phyloP scores from a whole-genome alignment of 1,284 basidiomycete species.

The Tremellales sp. region DNA sequence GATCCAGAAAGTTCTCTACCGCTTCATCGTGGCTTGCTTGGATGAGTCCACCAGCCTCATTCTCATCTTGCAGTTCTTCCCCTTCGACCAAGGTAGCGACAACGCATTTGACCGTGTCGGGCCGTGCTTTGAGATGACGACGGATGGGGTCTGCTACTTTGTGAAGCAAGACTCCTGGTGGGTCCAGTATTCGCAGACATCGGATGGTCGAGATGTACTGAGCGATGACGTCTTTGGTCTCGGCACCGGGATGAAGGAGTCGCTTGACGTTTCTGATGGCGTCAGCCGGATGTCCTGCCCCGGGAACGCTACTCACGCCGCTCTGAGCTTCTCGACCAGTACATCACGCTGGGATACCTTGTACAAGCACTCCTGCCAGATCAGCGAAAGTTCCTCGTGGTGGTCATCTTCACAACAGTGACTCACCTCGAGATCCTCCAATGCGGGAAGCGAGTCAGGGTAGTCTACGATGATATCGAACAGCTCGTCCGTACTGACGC shows the following conservation, averaged over 20 bases:
- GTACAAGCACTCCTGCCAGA: constrained; percentile 35
- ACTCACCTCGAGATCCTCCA: constrained; percentile 77
- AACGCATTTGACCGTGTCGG: constrained; percentile 87
- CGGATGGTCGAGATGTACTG: constrained; percentile 95
- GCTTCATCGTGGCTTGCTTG: constrained; percentile 64
- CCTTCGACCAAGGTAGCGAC: constrained; percentile 87
- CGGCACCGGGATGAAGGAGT: constrained; percentile 90
- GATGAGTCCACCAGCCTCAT: constrained; percentile 34
- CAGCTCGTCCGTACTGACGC: constrained; percentile 70
- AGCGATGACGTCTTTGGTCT: constrained; percentile 83
- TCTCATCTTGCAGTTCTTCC: constrained; percentile 58
- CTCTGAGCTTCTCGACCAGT: constrained; percentile 43
- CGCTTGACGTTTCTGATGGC: constrained; percentile 69
- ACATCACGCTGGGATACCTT: constrained; percentile 37
- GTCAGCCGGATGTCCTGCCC: not conserved
- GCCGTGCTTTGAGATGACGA: constrained; percentile 72
- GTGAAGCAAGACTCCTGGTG: constrained; percentile 83
- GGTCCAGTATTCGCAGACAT: constrained; percentile 83
- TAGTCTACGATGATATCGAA: constrained; percentile 95
- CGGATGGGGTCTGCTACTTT: constrained; percentile 88
- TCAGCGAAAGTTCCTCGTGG: constrained; percentile 3
- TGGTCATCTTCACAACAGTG: constrained; percentile 1
- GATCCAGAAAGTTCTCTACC: constrained; percentile 77
- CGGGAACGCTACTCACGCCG: constrained; percentile 28
- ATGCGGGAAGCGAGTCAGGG: constrained; percentile 77